Conservation (phyloP, 495 filamentous ascomycete genomes). For the Cercophora samala region DNA sequence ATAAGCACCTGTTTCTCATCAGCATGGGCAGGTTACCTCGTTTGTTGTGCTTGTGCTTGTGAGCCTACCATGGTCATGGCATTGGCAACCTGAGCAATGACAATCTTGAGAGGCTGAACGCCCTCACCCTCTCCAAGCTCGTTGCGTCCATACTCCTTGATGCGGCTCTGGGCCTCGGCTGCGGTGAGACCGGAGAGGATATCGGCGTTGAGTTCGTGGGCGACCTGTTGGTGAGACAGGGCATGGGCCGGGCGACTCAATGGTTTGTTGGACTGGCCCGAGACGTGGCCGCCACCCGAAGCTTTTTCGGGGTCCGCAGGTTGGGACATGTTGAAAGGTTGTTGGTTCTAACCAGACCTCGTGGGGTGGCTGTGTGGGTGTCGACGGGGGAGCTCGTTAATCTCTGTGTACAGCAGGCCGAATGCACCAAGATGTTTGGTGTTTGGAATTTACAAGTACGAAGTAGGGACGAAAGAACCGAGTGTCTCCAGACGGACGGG, state of each 20-base stretch:
- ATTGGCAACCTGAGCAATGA: slow-evolving; percentile 55
- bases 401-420: not conserved
- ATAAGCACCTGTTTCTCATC: slow-evolving; percentile 53
- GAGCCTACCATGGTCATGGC: slow-evolving; percentile 48
- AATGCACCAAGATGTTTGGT: not conserved
- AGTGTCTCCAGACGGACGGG: not conserved
- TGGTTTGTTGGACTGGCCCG: slow-evolving; percentile 50
- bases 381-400: not conserved
- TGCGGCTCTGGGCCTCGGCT: slow-evolving; percentile 40
- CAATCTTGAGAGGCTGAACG: slow-evolving; percentile 50
- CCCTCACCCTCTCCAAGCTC: slow-evolving; percentile 49
- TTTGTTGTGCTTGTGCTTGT: not conserved
- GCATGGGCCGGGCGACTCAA: slow-evolving; percentile 64
- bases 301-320: slow-evolving; percentile 16
- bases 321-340: slow-evolving; percentile 13
- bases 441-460: not conserved
- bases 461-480: not conserved
- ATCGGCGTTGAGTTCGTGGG: slow-evolving; percentile 58
- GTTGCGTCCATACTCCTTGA: slow-evolving; percentile 47
- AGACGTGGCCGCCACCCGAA: slow-evolving; percentile 39
- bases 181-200: slow-evolving; percentile 43
- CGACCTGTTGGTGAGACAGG: slow-evolving; percentile 52
- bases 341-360: not conserved
- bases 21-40: not conserved
- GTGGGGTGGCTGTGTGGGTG: not conserved